These are phyloP conservation scores for Catharanthus roseus DNA, from an alignment of 257 asterid species.

Conservation along the genomic window DNA sequence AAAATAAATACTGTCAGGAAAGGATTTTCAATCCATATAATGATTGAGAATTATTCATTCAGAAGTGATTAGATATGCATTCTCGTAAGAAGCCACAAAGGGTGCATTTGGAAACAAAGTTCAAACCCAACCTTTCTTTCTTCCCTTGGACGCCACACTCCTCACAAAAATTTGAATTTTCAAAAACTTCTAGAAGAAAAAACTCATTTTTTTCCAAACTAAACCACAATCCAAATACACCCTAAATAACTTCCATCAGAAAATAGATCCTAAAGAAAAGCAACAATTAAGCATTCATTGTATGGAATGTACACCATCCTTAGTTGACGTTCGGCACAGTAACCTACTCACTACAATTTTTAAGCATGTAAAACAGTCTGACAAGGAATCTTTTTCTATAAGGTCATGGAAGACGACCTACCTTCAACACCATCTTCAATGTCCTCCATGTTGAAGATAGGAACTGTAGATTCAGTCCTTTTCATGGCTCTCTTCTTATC, in stretches of 20 bases:
- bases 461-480: slow-evolving; percentile 79
- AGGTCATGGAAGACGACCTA: slow-evolving; percentile 15
- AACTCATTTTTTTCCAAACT: too few species aligned
- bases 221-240: too few species aligned
- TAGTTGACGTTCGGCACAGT: not conserved
- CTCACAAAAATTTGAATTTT: too few species aligned
- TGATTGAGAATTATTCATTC: not conserved
- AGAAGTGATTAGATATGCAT: not conserved
- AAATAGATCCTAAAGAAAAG: not conserved
- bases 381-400: not conserved
- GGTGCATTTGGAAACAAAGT: too few species aligned
- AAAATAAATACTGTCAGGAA: not conserved
- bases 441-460: slow-evolving; percentile 75
- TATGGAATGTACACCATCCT: not conserved
- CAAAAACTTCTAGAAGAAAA: too few species aligned
- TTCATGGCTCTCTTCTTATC: slow-evolving; percentile 68
- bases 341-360: not conserved
- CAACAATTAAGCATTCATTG: not conserved
- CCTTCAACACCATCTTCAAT: slow-evolving; percentile 92
- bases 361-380: not conserved
- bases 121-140: too few species aligned
- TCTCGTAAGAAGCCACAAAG: not conserved
- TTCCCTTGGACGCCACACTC: too few species aligned
- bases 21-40: not conserved
- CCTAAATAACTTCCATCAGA: not conserved